Percentiles rank a stretch among this genome's conserved stretches.
phyloP scores from a whole-genome alignment of 2,329 filamentous ascomycete species.

The Colletotrichum lindemuthianum region DNA sequence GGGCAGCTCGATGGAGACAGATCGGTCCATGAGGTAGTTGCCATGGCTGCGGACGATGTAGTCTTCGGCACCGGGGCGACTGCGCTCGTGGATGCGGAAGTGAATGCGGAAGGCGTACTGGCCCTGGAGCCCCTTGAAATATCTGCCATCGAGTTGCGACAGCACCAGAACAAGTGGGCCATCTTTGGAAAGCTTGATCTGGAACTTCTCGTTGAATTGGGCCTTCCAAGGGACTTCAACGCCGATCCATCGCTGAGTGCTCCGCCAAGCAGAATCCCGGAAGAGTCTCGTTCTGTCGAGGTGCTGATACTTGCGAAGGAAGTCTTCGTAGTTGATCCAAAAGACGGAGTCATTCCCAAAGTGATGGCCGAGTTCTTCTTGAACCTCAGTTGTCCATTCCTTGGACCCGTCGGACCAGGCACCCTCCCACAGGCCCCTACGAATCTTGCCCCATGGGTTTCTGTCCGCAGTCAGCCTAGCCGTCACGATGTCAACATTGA shows the following conservation, averaged over 20 bases:
- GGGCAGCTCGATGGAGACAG: constrained; percentile 67
- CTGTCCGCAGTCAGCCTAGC: constrained; percentile 41
- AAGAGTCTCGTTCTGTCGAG: constrained; percentile 73
- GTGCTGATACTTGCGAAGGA: constrained; percentile 69
- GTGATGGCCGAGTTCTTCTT: constrained; percentile 66
- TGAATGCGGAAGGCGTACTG: constrained; percentile 64
- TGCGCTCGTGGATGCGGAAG: constrained; percentile 62
- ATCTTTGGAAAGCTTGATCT: constrained; percentile 64
- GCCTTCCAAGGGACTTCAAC: constrained; percentile 71
- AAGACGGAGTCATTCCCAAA: constrained; percentile 72
- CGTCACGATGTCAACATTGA: not conserved
- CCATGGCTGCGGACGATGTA: constrained; percentile 69
- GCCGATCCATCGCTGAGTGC: constrained; percentile 69
- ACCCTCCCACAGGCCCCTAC: constrained; percentile 69
- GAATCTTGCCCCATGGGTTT: constrained; percentile 69
- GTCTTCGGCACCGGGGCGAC: constrained; percentile 62
- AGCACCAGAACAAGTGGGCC: constrained; percentile 69
- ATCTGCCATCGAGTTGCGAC: constrained; percentile 70
- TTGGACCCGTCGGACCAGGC: constrained; percentile 69
- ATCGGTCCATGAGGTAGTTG: constrained; percentile 67
- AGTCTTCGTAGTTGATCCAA: constrained; percentile 71
- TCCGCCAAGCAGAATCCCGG: constrained; percentile 66
- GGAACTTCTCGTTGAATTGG: constrained; percentile 70
- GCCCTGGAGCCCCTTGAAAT: constrained; percentile 69
- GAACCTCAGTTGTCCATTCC: constrained; percentile 68